Evolutionary conservation across 768 basidiomycete species (phyloP), one percentile per base, ranked within the genome.

Genomic region (Xerocomellus intermedius): DNA sequence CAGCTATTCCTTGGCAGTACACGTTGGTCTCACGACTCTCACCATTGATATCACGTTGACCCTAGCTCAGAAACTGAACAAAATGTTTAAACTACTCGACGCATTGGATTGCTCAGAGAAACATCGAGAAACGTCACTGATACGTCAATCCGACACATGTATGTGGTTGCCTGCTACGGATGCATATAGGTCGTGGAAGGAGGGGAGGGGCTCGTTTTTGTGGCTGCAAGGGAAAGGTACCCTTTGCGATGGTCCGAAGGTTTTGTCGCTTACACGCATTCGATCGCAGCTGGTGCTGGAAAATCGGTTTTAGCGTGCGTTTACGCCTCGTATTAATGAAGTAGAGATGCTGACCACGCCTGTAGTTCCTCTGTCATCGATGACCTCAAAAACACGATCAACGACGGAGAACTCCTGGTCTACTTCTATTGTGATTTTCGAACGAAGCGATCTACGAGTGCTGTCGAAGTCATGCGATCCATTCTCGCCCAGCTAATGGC

Each of bases 401-500:
- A 24, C 8, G 19, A 22, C 2, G 36, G 33, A 26, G 47, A 47
- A 21, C 17, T 14, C n/a, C 45, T 48, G 1, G 50, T 28, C 0
- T 60, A 52, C 36, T 64, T 63, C 45, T 64, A 61, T 49, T 64
- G 63, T 13, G 56, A 64, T 42, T 64, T 64, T 32, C 44, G 44
- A 7, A 32, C 33, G 0, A 43, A 19, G 7, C 21, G 44, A 4
- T 55, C 53, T 16, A 58, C 45, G n/a, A 45, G 57, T 14, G 54
- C 52, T 5, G 35, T 61, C 6, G 55, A 48, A 21, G 42, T 61
- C 19, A 41, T 61, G 32, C 56, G 55, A 4, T 58, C 59, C 2
- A 22, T 61, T 24, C 54, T 61, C 6, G 19, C 50, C 1, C 62
- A 64, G 52, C 12, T 64, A 6, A 17, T 39, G 6, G 5, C 21